Evolutionary conservation across 768 basidiomycete genomes (phyloP), one percentile per base, ranked within the genome.

Genomic region (Lentinula sp.): DNA sequence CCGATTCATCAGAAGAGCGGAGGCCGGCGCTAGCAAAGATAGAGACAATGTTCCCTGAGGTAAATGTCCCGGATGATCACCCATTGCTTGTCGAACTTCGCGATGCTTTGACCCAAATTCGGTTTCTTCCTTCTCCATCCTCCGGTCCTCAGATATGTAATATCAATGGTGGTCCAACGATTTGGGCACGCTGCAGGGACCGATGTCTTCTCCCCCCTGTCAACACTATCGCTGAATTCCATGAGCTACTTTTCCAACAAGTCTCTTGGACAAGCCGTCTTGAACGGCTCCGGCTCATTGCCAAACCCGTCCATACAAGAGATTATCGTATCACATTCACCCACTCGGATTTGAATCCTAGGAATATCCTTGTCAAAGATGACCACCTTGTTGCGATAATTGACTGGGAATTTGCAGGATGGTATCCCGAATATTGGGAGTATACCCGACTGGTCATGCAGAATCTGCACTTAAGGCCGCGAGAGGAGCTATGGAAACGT

Each of bases 331-430:
- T 65, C 23, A 60, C 63, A 28, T 68, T 70, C 59, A 54, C 65
- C 5, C 71, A 73, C 59, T 64, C 62, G 3, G 70, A 72, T 57
- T 31, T 71, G 5, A 57, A 52, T 15, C 63, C 66, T 13, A 46
- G 63, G 23, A 70, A 71, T 50, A 69, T 72, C 45, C 56, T 72
- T 21, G 66, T 68, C 53, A 59, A 67, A 34, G 62, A 64, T 49
- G 67, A 67, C 1, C 62, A 62, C 5, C 61, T 72, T 39, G 64
- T 61, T 4, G 67, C 64, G 15, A 66, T 71, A 34, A 66, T 72
- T 46, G 70, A 71, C 42, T 72, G 71, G 71, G 70, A 71, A 52
- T 63, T 42, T 48, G 59, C 71, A 5, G 71, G 70, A 21, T 70
- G 66, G 68, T 67, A 57, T 40, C 68, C 65, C n/a, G 65, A 65